A percentile compares a stretch with the other conserved stretches of the same genome.
These are phyloP conservation scores for Ilyonectria sp. DNA, from an alignment of 2,329 filamentous ascomycete genomes.

Conservation along the genomic window DNA sequence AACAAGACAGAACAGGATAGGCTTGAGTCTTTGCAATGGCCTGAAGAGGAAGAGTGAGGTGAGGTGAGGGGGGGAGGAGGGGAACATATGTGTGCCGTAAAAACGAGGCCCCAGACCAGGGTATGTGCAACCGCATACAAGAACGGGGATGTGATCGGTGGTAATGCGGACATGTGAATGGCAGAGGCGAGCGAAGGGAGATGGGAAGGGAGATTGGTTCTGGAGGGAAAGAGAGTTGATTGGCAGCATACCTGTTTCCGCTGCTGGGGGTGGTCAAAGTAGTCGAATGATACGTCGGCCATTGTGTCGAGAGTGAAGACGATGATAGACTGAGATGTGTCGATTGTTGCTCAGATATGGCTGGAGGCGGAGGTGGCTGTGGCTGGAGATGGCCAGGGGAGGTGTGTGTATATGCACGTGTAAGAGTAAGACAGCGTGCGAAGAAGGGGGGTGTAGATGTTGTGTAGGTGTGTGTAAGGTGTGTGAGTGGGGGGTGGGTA, in stretches of 20 bases:
- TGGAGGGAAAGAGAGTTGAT: slow-evolving; percentile 15
- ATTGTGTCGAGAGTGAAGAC: slow-evolving; percentile 39
- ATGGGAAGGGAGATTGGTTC: slow-evolving; percentile 29
- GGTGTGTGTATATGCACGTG: slow-evolving; percentile 7
- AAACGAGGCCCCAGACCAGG: slow-evolving; percentile 46
- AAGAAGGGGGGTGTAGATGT: background rate
- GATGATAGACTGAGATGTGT: slow-evolving; percentile 41
- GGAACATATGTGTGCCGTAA: slow-evolving; percentile 45
- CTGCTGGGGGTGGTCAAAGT: slow-evolving; percentile 47
- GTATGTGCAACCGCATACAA: slow-evolving; percentile 32
- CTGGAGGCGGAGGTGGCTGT: slow-evolving; percentile 24
- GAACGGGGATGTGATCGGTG: slow-evolving; percentile 23
- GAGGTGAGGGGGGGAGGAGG: slow-evolving; percentile 39
- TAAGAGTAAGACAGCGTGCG: background rate
- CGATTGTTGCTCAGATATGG: slow-evolving; percentile 38
- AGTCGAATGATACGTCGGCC: slow-evolving; percentile 49
- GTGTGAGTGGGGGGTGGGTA: slow-evolving; percentile 24
- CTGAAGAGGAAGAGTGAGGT: slow-evolving; percentile 41
- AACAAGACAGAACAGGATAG: slow-evolving; percentile 28
- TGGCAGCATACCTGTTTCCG: slow-evolving; percentile 46
- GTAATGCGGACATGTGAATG: slow-evolving; percentile 22
- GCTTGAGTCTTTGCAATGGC: slow-evolving; percentile 32
- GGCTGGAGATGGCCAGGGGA: slow-evolving; percentile 30
- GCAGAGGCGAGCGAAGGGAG: slow-evolving; percentile 2
- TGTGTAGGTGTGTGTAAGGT: background rate